These are phyloP conservation scores for Paramecium tetraurelia DNA, from an alignment of 73 alveolate genomes.

Conservation along the genomic window DNA sequence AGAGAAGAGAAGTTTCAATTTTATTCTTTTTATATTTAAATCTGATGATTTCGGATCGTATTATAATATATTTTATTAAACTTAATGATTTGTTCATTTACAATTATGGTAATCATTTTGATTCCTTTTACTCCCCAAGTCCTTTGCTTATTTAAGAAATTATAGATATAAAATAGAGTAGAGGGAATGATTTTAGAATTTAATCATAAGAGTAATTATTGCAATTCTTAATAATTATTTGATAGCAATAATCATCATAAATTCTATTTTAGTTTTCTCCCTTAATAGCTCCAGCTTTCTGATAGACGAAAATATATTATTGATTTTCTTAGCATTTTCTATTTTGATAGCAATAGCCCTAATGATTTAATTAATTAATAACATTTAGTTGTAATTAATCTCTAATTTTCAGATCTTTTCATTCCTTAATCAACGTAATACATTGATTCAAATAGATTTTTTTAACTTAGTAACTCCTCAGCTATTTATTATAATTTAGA, in stretches of 20 bases:
- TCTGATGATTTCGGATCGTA: background rate
- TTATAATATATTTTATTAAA: no score
- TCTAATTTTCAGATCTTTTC: background rate
- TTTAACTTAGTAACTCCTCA: background rate
- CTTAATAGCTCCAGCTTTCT: background rate
- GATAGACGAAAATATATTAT: background rate
- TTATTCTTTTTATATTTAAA: no score
- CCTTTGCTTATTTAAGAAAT: no score
- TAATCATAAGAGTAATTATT: no score
- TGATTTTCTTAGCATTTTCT: background rate
- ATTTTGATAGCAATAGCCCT: background rate
- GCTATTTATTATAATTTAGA: background rate
- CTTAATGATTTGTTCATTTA: no score
- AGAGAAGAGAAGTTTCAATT: background rate
- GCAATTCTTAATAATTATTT: no score
- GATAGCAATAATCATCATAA: background rate
- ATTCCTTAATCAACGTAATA: background rate
- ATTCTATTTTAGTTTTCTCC: background rate
- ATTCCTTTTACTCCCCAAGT: no score
- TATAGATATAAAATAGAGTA: no score
- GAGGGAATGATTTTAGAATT: background rate
- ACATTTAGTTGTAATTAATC: background rate
- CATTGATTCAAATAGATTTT: background rate
- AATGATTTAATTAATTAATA: background rate
- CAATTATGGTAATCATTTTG: background rate